A percentile compares a stretch with the other conserved stretches of the same genome.
phyloP scores from a whole-genome alignment of 148 eudicot species.

The Fagopyrum tataricum region DNA sequence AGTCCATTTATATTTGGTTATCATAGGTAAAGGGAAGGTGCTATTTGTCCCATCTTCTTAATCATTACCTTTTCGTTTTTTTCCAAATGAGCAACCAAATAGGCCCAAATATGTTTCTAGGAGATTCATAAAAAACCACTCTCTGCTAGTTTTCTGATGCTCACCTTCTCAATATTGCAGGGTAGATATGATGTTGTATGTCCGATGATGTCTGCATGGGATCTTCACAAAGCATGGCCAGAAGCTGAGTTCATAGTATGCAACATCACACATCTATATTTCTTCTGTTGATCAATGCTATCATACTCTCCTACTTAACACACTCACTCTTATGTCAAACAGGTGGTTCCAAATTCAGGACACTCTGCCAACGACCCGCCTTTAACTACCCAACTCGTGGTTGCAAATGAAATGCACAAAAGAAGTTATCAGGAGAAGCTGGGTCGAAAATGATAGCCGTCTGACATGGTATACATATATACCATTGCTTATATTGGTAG shows the following conservation, averaged over 20 bases:
- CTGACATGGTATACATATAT: not conserved
- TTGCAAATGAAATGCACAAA: constrained; percentile 80
- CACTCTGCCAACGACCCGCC: constrained; percentile 94
- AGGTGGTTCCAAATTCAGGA: constrained; percentile 91
- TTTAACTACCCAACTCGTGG: constrained; percentile 81
- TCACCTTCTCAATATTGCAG: constrained; percentile 28
- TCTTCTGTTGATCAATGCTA: not conserved
- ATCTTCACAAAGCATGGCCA: constrained; percentile 98
- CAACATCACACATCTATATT: constrained; percentile 3
- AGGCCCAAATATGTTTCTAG: not conserved
- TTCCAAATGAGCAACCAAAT: too few species aligned
- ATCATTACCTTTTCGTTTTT: too few species aligned
- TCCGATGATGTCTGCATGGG: constrained; percentile 99
- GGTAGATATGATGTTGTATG: constrained; percentile 90
- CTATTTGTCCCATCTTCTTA: too few species aligned
- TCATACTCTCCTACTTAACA: not conserved
- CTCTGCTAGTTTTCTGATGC: not conserved
- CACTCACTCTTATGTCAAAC: constrained; percentile 13
- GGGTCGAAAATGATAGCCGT: not conserved
- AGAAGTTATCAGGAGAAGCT: constrained; percentile 30
- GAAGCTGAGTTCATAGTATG: constrained; percentile 83
- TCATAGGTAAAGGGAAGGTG: too few species aligned
- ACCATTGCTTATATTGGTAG: not conserved
- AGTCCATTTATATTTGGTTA: too few species aligned
- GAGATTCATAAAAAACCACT: not conserved